Evolutionary conservation across 305 asterid genomes (phyloP), one percentile per base, ranked within the genome.

Genomic region (Fraxinus albicans): DNA sequence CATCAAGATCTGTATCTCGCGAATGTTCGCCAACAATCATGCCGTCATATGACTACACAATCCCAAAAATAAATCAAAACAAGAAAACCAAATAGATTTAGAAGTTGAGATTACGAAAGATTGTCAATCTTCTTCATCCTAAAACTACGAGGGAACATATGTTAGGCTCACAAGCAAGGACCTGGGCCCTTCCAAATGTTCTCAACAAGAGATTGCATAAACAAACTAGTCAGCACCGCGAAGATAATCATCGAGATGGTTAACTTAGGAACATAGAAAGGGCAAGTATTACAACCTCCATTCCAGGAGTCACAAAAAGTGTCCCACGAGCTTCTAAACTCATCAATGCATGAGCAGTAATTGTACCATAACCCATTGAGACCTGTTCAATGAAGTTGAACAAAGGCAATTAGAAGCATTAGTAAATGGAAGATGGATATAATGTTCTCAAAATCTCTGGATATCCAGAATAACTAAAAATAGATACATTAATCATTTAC

Each of bases 11-110:
- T 17, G 97, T 81, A 82, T 97, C 99, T 72, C 99, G 94, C 9
- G 99, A 94, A 89, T 97, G 98, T 88, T 97, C 99, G 83, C 99
- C 99, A 72, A 97, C 90, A 82, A 97, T 97, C 99, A 97, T 97
- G 88, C 99, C 99, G 84, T 97, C 98, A 88, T 97, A 97, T 80
- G 99, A 15, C 99, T 97, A 94, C 90, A 91, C 55, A 70, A 78
- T 79, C 36, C 21, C 83, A 81, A 72, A 79, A 77, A 42, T 15
- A 36, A 58, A 27, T 42, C 79, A 70, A 72, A 44, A 50, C 29
- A 17, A 75, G 55, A 78, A 55, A 35, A 23, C 10, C 77, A 53
- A 63, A 38, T 34, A 27, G 78, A 15, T 53, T 21, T 79, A 33
- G 80, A 73, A 42, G 55, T 47, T 53, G 10, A 79, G 77, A 58